phyloP scores from a whole-genome alignment of 1,139 yeast species.

The Zhuliangozyma parablackwelliae region DNA sequence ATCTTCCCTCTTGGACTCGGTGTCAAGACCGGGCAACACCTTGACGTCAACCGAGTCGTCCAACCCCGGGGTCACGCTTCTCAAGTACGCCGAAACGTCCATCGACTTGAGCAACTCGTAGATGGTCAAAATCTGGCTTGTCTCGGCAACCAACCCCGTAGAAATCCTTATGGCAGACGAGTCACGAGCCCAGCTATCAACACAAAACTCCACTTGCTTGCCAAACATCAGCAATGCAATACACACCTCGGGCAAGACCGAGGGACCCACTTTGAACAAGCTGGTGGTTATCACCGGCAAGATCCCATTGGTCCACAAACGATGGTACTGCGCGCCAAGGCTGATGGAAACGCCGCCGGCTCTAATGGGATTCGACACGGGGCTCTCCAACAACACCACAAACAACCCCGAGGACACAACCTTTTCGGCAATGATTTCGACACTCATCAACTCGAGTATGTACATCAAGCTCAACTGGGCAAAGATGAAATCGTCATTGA shows the following conservation, averaged over 20 bases:
- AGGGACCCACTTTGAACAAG: slow-evolving; percentile 58
- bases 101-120: slow-evolving; percentile 53
- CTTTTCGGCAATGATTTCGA: slow-evolving; percentile 62
- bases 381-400: slow-evolving; percentile 68
- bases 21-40: slow-evolving; percentile 61
- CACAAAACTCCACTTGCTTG: slow-evolving; percentile 60
- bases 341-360: slow-evolving; percentile 56
- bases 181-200: slow-evolving; percentile 68
- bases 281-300: slow-evolving; percentile 63
- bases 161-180: slow-evolving; percentile 53
- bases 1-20: slow-evolving; percentile 50
- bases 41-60: slow-evolving; percentile 20
- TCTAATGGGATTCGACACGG: slow-evolving; percentile 63
- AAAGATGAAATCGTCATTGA: slow-evolving; percentile 60
- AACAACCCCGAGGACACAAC: slow-evolving; percentile 64
- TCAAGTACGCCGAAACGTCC: slow-evolving; percentile 43
- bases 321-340: slow-evolving; percentile 54
- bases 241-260: slow-evolving; percentile 61
- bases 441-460: slow-evolving; percentile 62
- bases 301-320: slow-evolving; percentile 79
- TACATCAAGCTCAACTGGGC: slow-evolving; percentile 72
- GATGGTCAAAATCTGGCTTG: slow-evolving; percentile 68
- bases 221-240: slow-evolving; percentile 61
- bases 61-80: slow-evolving; percentile 4
- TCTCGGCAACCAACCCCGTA: slow-evolving; percentile 67